phyloP scores from a whole-genome alignment of 441 rosid species.

The Populus trichocarpa region DNA sequence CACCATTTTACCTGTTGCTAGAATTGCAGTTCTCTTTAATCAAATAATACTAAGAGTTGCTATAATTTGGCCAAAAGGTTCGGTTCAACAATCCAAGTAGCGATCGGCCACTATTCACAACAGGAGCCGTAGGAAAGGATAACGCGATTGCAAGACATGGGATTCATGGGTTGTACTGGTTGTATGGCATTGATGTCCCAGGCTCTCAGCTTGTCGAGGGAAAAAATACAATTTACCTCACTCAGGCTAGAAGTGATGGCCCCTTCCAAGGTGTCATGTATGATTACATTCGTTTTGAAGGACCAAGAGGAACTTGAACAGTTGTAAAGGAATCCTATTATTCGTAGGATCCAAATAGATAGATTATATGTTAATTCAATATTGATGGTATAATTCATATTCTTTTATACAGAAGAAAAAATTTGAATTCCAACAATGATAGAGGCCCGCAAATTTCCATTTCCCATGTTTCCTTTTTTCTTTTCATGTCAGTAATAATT shows the following conservation, averaged over 20 bases:
- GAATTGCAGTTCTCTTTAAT: neutral
- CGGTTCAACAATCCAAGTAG: slow-evolving; percentile 3
- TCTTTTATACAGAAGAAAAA: neutral
- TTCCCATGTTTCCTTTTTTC: too few species aligned
- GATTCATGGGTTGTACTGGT: slow-evolving; percentile 50
- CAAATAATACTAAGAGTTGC: neutral
- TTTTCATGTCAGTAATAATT: too few species aligned
- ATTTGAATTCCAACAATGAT: neutral
- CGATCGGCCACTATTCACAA: slow-evolving; percentile 42
- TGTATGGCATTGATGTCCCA: slow-evolving; percentile 32
- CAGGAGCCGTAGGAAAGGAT: slow-evolving; percentile 46
- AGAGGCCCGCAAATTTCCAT: too few species aligned
- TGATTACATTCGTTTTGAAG: slow-evolving; percentile 93
- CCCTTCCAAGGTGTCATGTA: slow-evolving; percentile 80
- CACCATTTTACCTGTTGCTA: neutral
- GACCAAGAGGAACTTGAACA: slow-evolving; percentile 14
- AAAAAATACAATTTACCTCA: slow-evolving; percentile 56
- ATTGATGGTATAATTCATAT: neutral
- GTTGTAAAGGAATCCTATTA: neutral
- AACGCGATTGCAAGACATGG: slow-evolving; percentile 65
- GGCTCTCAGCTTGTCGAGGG: slow-evolving; percentile 22
- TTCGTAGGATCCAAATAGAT: neutral
- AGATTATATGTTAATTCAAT: neutral
- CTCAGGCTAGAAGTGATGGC: slow-evolving; percentile 57
- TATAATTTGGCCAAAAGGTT: slow-evolving; percentile 4